Percentiles rank a stretch among this genome's conserved stretches.
Evolutionary conservation across 108 stramenopile species (phyloP).

Genomic region (Pseudonitzschia delicatissima): DNA sequence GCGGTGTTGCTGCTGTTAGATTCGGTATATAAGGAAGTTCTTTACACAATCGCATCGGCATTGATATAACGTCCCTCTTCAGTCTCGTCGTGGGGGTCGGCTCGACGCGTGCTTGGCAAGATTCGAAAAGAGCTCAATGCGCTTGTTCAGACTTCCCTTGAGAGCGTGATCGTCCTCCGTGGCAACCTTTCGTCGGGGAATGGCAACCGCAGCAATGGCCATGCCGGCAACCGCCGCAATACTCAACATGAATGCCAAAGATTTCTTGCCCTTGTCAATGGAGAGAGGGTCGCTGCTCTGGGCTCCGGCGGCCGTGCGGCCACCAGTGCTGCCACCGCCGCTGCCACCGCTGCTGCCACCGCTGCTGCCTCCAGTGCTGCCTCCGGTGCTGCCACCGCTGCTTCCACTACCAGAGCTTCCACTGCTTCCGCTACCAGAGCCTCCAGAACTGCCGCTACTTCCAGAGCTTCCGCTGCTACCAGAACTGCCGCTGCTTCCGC

Average conservation of each 20-base stretch:
- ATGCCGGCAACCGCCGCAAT: conserved; percentile 31
- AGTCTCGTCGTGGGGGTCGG: conserved; percentile 34
- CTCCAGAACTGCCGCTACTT: neutral
- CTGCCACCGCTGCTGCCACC: neutral
- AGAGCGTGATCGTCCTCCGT: conserved; percentile 27
- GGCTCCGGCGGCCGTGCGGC: neutral
- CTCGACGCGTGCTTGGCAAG: conserved; percentile 28
- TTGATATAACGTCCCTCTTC: conserved; percentile 40
- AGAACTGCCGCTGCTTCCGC: conserved; percentile 11
- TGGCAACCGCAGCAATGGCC: conserved; percentile 27
- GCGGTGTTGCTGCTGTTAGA: neutral
- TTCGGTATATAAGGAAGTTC: neutral
- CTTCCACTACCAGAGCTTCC: neutral
- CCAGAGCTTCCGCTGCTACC: conserved; percentile 12
- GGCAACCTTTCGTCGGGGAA: conserved; percentile 26
- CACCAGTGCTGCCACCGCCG: neutral
- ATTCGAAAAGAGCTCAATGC: conserved; percentile 34
- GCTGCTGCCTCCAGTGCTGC: neutral
- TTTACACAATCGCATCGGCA: conserved; percentile 29
- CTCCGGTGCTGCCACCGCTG: conserved; percentile 2
- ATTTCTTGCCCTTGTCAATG: neutral
- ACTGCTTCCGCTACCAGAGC: neutral
- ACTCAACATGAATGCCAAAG: neutral
- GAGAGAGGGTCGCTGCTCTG: neutral
- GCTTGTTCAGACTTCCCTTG: conserved; percentile 29